Percentiles rank a stretch among this genome's conserved stretches.
phyloP scores from a whole-genome alignment of 148 eudicot genomes.

The Vaccinium myrtillus region DNA sequence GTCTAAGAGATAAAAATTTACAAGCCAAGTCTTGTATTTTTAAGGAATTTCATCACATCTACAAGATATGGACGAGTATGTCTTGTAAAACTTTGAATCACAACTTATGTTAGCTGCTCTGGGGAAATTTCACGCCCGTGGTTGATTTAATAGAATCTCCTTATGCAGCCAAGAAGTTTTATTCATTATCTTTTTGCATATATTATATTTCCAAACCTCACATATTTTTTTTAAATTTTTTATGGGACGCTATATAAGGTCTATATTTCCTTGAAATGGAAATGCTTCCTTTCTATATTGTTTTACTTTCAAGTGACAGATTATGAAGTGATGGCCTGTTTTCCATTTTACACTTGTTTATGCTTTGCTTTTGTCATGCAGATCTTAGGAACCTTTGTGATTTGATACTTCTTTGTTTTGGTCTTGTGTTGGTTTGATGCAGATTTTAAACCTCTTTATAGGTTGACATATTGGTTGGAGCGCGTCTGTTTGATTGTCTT shows the following conservation, averaged over 20 bases:
- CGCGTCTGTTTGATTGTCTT: not conserved
- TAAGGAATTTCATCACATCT: not conserved
- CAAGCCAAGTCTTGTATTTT: not conserved
- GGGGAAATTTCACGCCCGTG: not conserved
- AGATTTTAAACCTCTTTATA: constrained; percentile 1
- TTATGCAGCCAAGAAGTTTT: not conserved
- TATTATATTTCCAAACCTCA: not conserved
- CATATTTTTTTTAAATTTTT: no score
- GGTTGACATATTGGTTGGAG: not conserved
- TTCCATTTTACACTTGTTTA: not conserved
- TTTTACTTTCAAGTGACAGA: not conserved
- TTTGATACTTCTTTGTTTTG: not conserved
- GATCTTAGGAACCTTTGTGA: not conserved
- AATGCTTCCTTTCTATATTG: not conserved
- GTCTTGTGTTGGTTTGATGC: not conserved
- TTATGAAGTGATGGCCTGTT: not conserved
- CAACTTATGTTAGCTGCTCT: not conserved
- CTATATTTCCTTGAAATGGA: not conserved
- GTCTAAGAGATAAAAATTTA: not conserved
- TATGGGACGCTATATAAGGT: not conserved
- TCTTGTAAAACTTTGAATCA: constrained; percentile 9
- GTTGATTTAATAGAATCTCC: not conserved
- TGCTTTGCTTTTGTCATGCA: not conserved
- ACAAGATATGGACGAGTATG: not conserved
- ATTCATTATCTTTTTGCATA: not conserved